Percentiles rank a stretch among this genome's conserved stretches.
Conservation (phyloP, 2,329 filamentous ascomycete species). For the Fonsecaea pedrosoi region DNA sequence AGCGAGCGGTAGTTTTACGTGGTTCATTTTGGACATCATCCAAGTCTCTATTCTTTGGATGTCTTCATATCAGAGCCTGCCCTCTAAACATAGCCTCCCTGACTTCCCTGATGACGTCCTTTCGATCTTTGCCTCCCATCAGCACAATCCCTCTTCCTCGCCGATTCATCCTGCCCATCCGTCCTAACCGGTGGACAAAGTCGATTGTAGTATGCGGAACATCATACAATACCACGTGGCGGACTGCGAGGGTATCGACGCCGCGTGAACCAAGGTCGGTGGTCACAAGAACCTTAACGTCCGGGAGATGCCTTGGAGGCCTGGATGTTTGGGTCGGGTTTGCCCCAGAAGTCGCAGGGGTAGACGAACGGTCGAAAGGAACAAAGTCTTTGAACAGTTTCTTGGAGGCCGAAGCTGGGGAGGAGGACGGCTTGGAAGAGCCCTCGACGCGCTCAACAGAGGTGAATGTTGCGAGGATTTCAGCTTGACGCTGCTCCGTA, state of each 20-base stretch:
- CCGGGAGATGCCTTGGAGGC: conserved; percentile 64
- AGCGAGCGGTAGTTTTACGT: neutral
- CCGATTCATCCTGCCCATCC: conserved; percentile 90
- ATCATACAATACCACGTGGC: conserved; percentile 92
- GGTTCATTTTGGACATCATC: neutral
- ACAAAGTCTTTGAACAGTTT: conserved; percentile 47
- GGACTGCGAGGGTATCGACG: conserved; percentile 90
- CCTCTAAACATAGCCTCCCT: conserved; percentile 87
- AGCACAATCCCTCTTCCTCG: conserved; percentile 88
- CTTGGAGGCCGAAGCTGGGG: conserved; percentile 20
- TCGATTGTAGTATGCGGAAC: conserved; percentile 98
- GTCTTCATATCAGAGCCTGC: conserved; percentile 68
- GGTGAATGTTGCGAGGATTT: conserved; percentile 79
- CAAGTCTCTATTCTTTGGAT: neutral
- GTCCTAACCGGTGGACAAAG: conserved; percentile 93
- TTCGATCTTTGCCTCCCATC: conserved; percentile 85
- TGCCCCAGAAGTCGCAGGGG: conserved; percentile 41
- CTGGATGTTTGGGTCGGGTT: conserved; percentile 35
- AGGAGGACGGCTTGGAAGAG: conserved; percentile 29
- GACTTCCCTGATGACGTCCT: conserved; percentile 89
- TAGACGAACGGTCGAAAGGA: conserved; percentile 49
- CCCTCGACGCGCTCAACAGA: conserved; percentile 43
- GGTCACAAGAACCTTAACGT: conserved; percentile 90
- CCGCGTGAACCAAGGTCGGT: conserved; percentile 92
- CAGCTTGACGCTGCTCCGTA: conserved; percentile 74